Evolutionary conservation across 2,329 filamentous ascomycete genomes (phyloP), one percentile per base, ranked within the genome.

Genomic region (Fusarium chlamydosporum): DNA sequence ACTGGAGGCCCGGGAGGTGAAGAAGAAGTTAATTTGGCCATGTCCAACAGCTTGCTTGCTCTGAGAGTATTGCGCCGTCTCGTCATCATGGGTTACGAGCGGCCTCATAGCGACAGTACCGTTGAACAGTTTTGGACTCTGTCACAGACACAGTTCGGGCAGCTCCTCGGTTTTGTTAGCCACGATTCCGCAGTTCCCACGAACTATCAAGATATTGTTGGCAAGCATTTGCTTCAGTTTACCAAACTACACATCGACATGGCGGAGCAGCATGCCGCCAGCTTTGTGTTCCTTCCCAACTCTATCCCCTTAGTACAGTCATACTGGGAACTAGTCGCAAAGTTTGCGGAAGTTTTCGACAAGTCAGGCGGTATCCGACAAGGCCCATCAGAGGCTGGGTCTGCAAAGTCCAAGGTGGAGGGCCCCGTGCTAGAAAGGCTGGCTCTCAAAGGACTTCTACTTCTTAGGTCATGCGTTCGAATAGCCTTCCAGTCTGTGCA

Each of bases 221-320:
- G 92, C 69, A 96, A 94, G 76, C 94, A 97, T 76, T 83, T 97
- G 3, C 81, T 97, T 41, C 94, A 98, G 76, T 90, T 98, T 50
- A 90, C 94, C 5, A 99, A 98, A 79, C 83, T 99, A 4, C 96
- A 98, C 76, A 85, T 96, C 38, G 90, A 93, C 57, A 95, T 98
- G 90, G 89, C 93, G 2, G 88, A 88, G 50, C 82, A 84, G 7
- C 94, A 97, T 76, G 89, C 94, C 2, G 90, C 92, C 5, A 92
- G 93, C 56, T 98, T 97, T 78, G 89, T 91, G 1, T 84, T 93
- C 13, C 85, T 99, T 8, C 93, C 94, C 3, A 90, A 92, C 73
- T 94, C 93, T 3, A 82, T 97, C 16, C 84, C 89, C 16, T 86
- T 98, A 26, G 89, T 92, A 3, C 88, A 88, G 70, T 90, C 91